These are phyloP conservation scores for Fusarium multiceps DNA, from an alignment of 2,329 filamentous ascomycete genomes.

Conservation along the genomic window DNA sequence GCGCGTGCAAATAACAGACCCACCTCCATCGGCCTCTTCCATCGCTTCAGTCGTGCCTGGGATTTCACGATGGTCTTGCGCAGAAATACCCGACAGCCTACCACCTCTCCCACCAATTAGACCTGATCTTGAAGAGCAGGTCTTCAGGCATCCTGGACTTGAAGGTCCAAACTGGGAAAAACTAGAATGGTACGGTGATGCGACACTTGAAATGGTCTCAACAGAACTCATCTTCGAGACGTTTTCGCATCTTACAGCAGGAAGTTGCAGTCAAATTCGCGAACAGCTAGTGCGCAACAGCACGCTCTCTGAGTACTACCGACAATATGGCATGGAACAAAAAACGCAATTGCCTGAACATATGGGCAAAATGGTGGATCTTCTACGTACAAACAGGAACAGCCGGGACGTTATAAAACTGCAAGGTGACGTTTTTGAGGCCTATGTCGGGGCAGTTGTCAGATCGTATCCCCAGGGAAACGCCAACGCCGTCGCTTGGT, in stretches of 20 bases:
- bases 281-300: slow-evolving; percentile 85
- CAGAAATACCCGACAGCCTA: slow-evolving; percentile 59
- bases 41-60: slow-evolving; percentile 22
- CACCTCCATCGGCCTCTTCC: background rate
- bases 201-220: slow-evolving; percentile 82
- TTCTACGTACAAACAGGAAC: slow-evolving; percentile 48
- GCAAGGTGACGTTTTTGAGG: slow-evolving; percentile 88
- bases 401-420: slow-evolving; percentile 75
- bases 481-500: slow-evolving; percentile 72
- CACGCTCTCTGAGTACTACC: slow-evolving; percentile 76
- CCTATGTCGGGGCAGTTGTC: slow-evolving; percentile 85
- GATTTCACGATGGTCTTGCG: slow-evolving; percentile 57
- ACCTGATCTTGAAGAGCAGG: slow-evolving; percentile 67
- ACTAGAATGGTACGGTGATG: slow-evolving; percentile 90
- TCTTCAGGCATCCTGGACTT: slow-evolving; percentile 74
- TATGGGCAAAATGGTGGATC: slow-evolving; percentile 46
- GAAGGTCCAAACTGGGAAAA: slow-evolving; percentile 72
- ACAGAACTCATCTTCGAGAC: slow-evolving; percentile 79
- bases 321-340: slow-evolving; percentile 76
- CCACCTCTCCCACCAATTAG: slow-evolving; percentile 74
- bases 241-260: slow-evolving; percentile 72
- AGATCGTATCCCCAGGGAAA: slow-evolving; percentile 75
- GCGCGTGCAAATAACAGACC: slow-evolving; percentile 26
- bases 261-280: slow-evolving; percentile 78
- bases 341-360: slow-evolving; percentile 67